These are phyloP conservation scores for Suhomyces chickasaworum DNA, from an alignment of 1,139 yeast genomes.

Conservation along the genomic window DNA sequence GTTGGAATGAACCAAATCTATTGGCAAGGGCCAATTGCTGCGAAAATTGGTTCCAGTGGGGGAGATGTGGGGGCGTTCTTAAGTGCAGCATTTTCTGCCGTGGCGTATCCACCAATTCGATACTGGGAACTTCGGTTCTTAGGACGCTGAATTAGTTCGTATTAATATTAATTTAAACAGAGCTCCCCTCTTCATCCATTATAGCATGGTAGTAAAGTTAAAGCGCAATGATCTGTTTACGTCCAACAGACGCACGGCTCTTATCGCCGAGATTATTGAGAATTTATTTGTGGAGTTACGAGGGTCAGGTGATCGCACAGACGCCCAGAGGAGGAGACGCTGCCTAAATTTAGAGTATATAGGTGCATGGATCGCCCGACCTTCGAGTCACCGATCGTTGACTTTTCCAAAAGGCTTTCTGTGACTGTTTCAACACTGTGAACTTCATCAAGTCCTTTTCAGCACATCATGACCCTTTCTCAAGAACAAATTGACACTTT, in stretches of 20 bases:
- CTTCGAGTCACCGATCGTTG: neutral
- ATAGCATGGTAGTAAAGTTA: no score
- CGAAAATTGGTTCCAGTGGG: constrained; percentile 25
- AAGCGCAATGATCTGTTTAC: no score
- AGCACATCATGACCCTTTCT: constrained; percentile 17
- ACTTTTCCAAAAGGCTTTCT: neutral
- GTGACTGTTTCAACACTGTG: neutral
- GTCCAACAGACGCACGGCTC: neutral
- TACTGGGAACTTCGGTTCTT: constrained; percentile 21
- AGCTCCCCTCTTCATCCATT: neutral
- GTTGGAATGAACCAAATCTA: constrained; percentile 38
- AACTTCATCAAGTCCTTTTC: neutral
- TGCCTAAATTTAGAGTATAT: neutral
- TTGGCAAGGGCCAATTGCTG: constrained; percentile 33
- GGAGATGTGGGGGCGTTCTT: constrained; percentile 16
- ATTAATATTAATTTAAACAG: no score
- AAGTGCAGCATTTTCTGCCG: constrained; percentile 14
- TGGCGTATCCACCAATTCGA: constrained; percentile 17
- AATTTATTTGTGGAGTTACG: no score
- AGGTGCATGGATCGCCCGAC: neutral
- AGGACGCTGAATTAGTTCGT: constrained; percentile 16
- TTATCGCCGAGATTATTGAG: neutral
- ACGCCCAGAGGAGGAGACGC: neutral
- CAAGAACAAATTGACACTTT: constrained; percentile 49
- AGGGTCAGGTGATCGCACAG: neutral